Percentiles rank a stretch among this genome's conserved stretches.
Conservation (phyloP, 441 rosid genomes). For the Daphne laureola region DNA sequence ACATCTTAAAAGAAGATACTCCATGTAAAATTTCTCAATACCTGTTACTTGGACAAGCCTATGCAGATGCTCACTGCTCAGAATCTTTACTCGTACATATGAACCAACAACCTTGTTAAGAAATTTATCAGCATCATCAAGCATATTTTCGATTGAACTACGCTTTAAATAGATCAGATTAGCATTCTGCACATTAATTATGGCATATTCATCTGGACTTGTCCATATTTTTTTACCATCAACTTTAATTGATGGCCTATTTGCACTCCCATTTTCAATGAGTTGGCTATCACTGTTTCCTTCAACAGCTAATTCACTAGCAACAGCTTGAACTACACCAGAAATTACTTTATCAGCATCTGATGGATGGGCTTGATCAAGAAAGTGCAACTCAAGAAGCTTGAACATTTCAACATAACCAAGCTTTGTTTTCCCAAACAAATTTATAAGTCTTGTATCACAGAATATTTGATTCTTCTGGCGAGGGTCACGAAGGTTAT, state of each 20-base stretch:
- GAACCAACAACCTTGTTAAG: conserved; percentile 77
- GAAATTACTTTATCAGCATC: conserved; percentile 22
- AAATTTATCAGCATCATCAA: conserved; percentile 56
- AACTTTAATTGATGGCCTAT: conserved; percentile 37
- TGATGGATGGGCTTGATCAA: conserved; percentile 34
- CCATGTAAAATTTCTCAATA: conserved; percentile 16
- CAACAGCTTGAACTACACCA: conserved; percentile 27
- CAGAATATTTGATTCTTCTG: conserved; percentile 51
- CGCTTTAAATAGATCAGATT: conserved; percentile 64
- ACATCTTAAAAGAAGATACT: too few relatives aligned
- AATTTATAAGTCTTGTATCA: conserved; percentile 52
- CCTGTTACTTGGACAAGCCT: conserved; percentile 91
- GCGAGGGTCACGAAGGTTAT: conserved; percentile 58
- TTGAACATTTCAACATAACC: conserved; percentile 76
- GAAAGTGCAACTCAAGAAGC: conserved; percentile 73
- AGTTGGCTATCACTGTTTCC: conserved; percentile 23
- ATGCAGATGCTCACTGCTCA: conserved; percentile 49
- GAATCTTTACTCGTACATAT: conserved; percentile 66
- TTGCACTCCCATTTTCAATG: conserved; percentile 34
- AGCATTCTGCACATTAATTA: conserved; percentile 76
- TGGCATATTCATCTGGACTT: conserved; percentile 64
- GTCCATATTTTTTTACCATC: conserved; percentile 33
- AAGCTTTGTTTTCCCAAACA: conserved; percentile 54
- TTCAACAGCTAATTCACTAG: conserved; percentile 26
- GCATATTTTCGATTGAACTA: conserved; percentile 49